A percentile compares a stretch with the other conserved stretches of the same genome.
Conservation (phyloP, 345 rosid genomes). For the Rhodamnia argentea region DNA sequence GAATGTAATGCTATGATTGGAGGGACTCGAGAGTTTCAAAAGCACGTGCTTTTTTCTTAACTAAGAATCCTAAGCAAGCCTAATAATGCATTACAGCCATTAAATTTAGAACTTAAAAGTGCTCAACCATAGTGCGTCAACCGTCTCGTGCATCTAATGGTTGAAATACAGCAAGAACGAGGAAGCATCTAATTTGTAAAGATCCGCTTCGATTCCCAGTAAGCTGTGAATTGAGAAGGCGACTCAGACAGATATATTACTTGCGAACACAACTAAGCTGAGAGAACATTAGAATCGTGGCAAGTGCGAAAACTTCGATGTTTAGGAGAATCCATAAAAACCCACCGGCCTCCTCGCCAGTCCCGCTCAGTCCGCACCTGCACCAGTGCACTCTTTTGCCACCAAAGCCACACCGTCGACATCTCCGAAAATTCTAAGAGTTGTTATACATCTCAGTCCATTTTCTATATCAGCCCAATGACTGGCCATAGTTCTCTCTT, state of each 20-base stretch:
- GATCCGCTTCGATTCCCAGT: neutral
- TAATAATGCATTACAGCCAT: neutral
- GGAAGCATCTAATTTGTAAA: neutral
- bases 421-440: neutral
- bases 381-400: neutral
- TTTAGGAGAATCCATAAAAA: neutral
- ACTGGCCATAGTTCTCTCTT: neutral
- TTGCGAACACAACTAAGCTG: neutral
- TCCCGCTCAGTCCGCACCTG: neutral
- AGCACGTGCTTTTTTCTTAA: neutral
- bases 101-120: neutral
- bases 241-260: neutral
- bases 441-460: neutral
- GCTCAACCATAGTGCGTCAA: neutral
- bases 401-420: neutral
- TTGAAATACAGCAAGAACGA: neutral
- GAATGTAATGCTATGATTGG: neutral
- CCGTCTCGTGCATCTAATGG: neutral
- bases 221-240: neutral
- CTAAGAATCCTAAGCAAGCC: neutral
- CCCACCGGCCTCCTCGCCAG: neutral
- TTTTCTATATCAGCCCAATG: neutral
- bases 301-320: neutral
- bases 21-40: neutral
- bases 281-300: neutral